phyloP scores from a whole-genome alignment of 1,284 basidiomycete species.

The Porogramme epimiltina region DNA sequence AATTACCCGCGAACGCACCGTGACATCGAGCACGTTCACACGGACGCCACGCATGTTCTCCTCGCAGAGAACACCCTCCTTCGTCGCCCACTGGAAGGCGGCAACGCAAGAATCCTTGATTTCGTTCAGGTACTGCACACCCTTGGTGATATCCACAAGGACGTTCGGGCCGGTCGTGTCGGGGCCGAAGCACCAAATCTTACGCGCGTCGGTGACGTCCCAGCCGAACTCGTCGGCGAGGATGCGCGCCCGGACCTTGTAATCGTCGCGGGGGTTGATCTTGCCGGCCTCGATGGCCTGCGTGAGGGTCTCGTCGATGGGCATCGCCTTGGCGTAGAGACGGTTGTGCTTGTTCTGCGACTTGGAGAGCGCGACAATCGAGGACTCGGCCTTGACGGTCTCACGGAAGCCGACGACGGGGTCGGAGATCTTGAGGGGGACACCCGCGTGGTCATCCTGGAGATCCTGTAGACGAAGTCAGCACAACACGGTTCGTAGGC shows the following conservation, averaged over 20 bases:
- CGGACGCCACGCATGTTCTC: constrained; percentile 99
- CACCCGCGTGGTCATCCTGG: constrained; percentile 99
- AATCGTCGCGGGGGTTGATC: constrained; percentile 93
- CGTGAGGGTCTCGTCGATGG: constrained; percentile 93
- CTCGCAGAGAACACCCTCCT: constrained; percentile 96
- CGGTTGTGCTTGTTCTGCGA: constrained; percentile 99
- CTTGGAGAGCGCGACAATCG: constrained; percentile 96
- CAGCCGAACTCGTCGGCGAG: constrained; percentile 97
- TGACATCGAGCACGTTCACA: constrained; percentile 96
- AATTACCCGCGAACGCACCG: constrained; percentile 49
- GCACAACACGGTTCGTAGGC: background rate
- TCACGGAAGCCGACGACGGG: constrained; percentile 99
- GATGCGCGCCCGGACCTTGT: constrained; percentile 94
- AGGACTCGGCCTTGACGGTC: constrained; percentile 96
- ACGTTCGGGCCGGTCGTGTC: constrained; percentile 98
- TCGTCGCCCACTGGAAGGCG: constrained; percentile 99
- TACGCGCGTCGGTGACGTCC: constrained; percentile 99
- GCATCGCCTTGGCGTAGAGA: constrained; percentile 92
- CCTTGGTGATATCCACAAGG: constrained; percentile 98
- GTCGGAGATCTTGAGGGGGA: constrained; percentile 98
- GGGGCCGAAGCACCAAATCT: constrained; percentile 99
- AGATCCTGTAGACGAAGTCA: constrained; percentile 64
- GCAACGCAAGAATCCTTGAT: constrained; percentile 99
- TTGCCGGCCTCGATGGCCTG: constrained; percentile 91
- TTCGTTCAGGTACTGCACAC: constrained; percentile 97